phyloP scores from a whole-genome alignment of 176 grass and related monocot species.

The Neostapfia colusana region DNA sequence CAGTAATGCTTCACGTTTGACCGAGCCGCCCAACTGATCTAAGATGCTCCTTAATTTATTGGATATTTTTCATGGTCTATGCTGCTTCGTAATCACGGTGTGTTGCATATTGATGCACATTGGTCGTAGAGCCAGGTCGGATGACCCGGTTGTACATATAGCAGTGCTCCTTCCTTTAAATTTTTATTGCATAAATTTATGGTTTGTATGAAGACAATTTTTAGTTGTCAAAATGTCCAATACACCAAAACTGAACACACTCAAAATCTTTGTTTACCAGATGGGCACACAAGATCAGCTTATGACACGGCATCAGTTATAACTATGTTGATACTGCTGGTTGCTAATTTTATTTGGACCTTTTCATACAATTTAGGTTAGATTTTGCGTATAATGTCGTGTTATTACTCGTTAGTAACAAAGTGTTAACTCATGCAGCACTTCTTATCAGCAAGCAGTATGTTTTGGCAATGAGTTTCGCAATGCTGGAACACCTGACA shows the following conservation, averaged over 20 bases:
- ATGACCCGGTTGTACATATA: too few species aligned
- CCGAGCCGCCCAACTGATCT: too few species aligned
- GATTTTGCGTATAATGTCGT: background rate
- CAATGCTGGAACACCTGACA: constrained; percentile 74
- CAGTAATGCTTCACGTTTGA: too few species aligned
- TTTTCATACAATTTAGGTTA: constrained; percentile 23
- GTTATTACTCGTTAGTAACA: constrained; percentile 15
- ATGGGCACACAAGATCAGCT: background rate
- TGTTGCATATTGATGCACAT: too few species aligned
- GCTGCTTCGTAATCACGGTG: too few species aligned
- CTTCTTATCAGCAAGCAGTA: constrained; percentile 95
- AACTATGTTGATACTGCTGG: background rate
- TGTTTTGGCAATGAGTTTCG: constrained; percentile 72
- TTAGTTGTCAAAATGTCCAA: background rate
- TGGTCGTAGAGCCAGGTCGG: too few species aligned
- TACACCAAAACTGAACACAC: background rate
- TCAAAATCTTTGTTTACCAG: background rate
- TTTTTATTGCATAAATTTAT: background rate
- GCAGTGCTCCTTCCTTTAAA: background rate
- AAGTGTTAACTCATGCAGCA: constrained; percentile 62
- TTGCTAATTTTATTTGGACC: background rate
- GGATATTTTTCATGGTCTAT: too few species aligned
- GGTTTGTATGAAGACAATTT: background rate
- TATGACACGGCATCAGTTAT: background rate
- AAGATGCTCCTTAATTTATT: too few species aligned